Base-by-base conservation (phyloP, 2,329 filamentous ascomycete genomes). In the Aureobasidium sp. region DNA sequence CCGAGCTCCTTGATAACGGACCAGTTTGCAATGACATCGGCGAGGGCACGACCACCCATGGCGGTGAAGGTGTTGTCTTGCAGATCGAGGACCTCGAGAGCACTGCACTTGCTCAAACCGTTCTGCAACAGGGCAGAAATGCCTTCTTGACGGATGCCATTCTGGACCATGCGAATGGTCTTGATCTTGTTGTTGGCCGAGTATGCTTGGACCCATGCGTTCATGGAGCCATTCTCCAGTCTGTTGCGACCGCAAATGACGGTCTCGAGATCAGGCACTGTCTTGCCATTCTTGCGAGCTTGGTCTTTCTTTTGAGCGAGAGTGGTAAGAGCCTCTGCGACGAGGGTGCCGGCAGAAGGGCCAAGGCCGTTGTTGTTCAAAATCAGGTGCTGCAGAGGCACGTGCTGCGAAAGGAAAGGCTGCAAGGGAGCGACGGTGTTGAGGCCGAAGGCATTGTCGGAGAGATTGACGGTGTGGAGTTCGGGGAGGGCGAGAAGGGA, bases 301-400 rank as follows among this genome's bases (percentile, higher is more conserved):
- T 85, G 85, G 67, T 86, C 86, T 79, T 97, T 97, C 78, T 90
- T 91, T 65, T 83, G 83, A 62, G 96, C 89, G 42, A 99, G 86
- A 66, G 86, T 83, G 22, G 86, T 88, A 61, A 99, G 86, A 7
- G 94, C 90, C 72, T 97, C 87, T 55, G 93, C 94, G 69, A 99
- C 87, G 60, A 94, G 81, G 49, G 90, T 90, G 63, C 94, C 94
- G 11, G 93, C 93, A 65, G 91, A 87, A 25, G 94, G 94, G 14
- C 94, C 94, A 41, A 99, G 85, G 31, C 94, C 94, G 75, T 99
- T 99, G 82, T 99, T 99, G 82, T 97, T 97, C 63, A 99, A 86
- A 76, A 95, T 91, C 31, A 99, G 85, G 76, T 97, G 92, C 76
- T 92, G 91, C 45, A 99, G 86, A 2, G 94, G 93, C 3, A 89